Conservation (phyloP, 2,329 filamentous ascomycete genomes). For the Pseudocercospora ulei region DNA sequence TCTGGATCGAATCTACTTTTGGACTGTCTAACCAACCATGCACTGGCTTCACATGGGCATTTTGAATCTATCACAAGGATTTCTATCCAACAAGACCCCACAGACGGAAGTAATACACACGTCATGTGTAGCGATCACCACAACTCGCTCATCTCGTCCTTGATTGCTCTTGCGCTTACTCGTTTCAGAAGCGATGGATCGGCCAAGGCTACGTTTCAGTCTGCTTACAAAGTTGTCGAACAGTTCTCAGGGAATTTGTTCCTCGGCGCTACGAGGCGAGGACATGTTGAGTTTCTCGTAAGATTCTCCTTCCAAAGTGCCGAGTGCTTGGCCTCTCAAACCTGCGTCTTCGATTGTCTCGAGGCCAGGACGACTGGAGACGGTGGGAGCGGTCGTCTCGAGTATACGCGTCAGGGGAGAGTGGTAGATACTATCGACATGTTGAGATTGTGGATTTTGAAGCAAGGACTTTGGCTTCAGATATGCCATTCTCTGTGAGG, state of each 20-base stretch:
- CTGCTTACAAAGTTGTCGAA: slow-evolving; percentile 1
- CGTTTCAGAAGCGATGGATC: neutral
- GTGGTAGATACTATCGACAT: neutral
- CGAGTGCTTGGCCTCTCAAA: neutral
- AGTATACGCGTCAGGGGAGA: slow-evolving; percentile 1
- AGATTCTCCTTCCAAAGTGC: neutral
- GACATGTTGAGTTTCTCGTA: slow-evolving; percentile 2
- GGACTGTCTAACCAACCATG: too few relatives aligned
- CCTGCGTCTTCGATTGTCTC: neutral
- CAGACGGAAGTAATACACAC: slow-evolving; percentile 2
- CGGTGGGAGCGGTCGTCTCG: neutral
- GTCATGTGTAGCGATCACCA: neutral
- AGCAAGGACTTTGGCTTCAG: slow-evolving; percentile 2
- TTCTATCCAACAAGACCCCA: neutral
- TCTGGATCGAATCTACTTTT: too few relatives aligned
- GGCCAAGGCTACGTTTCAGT: slow-evolving; percentile 1
- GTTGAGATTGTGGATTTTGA: neutral
- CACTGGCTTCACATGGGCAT: too few relatives aligned
- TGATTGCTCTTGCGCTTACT: neutral
- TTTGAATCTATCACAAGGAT: slow-evolving; percentile 3
- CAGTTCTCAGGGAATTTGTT: slow-evolving; percentile 1
- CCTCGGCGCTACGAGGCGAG: neutral
- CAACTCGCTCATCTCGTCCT: neutral
- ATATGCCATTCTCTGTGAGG: neutral
- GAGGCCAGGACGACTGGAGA: neutral